Percentiles rank a stretch among this genome's conserved stretches.
Conservation (phyloP, 2,329 filamentous ascomycete species). For the Aspergillus jensenii region DNA sequence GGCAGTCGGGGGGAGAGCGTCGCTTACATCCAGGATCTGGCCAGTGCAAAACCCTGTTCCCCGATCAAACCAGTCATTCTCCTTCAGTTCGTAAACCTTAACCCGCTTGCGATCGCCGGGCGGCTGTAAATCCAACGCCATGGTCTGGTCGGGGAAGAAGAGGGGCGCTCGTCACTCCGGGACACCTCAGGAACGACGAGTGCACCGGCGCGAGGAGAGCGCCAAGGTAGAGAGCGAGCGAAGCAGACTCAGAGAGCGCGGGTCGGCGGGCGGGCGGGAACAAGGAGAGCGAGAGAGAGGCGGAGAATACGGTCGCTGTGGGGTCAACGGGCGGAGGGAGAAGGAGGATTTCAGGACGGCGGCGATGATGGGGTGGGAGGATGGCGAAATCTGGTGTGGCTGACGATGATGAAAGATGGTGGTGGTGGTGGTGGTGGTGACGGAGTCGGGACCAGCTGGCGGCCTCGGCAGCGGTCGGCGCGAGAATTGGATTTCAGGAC, state of each 20-base stretch:
- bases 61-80: constrained; percentile 98
- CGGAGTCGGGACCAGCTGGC: constrained; percentile 31
- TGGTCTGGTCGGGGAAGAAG: constrained; percentile 37
- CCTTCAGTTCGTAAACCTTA: constrained; percentile 97
- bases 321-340: constrained; percentile 27
- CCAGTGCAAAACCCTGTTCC: constrained; percentile 95
- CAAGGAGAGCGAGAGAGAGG: neutral
- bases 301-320: constrained; percentile 1
- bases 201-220: constrained; percentile 35
- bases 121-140: constrained; percentile 50
- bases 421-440: constrained; percentile 15
- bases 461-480: constrained; percentile 28
- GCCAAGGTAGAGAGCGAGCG: constrained; percentile 13
- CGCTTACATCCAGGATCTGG: constrained; percentile 67
- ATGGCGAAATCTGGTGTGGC: constrained; percentile 1
- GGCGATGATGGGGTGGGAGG: constrained; percentile 1
- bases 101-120: constrained; percentile 64
- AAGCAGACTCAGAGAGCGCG: constrained; percentile 10
- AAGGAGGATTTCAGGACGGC: constrained; percentile 16
- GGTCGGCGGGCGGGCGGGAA: constrained; percentile 12
- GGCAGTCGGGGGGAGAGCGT: neutral
- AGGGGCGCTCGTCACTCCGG: constrained; percentile 40
- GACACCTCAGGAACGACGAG: constrained; percentile 36
- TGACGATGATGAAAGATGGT: constrained; percentile 19
- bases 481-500: constrained; percentile 9